Base-by-base conservation (phyloP, 331 rosid genomes). In the Quercus lobata region DNA sequence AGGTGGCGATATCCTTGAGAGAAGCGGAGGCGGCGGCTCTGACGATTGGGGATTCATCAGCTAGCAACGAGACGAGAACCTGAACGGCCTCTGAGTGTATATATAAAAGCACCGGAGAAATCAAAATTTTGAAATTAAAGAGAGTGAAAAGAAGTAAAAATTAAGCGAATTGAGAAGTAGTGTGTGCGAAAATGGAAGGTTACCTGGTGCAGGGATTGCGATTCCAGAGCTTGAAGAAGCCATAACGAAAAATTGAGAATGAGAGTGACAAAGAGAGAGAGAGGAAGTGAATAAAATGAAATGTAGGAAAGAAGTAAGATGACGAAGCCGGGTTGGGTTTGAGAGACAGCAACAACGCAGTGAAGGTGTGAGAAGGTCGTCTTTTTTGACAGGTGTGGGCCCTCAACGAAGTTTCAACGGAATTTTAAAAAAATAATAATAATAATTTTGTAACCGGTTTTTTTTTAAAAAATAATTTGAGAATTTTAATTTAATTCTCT, bases 131-230 rank as follows among this genome's bases (percentile, higher is more conserved):
- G 49, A 77, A 70, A 55, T 57, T 77, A 80, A 65, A 77, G 76
- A 80, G 46, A 34, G 68, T 5, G 56, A 79, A 80, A 60, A 44
- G 4, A 29, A 25, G n/a, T 54, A 19, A 73, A 73, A 5, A 35
- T 8, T 2, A 57, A 68, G 11, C 3, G 63, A 72, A 61, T 41
- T 55, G 11, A 25, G 27, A 72, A 10, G 17, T 1, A 30, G 15
- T 4, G 12, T 21, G 30, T 10, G 49, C 41, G 4, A 17, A 73
- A 18, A n/a, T 24, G 46, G 68, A 35, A 14, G 17, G 61, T 83
- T 84, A 89, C 97, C 97, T n/a, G 91, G 88, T 4, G 94, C 98
- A n/a, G 98, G 91, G 71, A 89, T 83, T 62, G 96, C 76, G 74
- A 27, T 84, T 41, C 76, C 89, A 5, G 85, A 78, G 84, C 78